phyloP scores from a whole-genome alignment of 169 alveolate genomes.

The Theileria luwenshuni region DNA sequence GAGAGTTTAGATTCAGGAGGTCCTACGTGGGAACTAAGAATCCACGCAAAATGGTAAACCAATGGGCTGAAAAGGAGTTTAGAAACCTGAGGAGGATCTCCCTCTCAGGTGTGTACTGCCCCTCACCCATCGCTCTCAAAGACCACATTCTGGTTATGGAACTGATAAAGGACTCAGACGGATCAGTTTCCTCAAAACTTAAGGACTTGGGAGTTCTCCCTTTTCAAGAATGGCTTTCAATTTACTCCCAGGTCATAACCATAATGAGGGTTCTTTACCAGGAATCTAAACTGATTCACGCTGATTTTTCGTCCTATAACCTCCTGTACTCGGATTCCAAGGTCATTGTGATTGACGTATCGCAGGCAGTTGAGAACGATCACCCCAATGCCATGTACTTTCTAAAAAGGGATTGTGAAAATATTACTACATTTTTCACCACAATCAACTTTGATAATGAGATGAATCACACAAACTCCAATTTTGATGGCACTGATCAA shows the following conservation, averaged over 20 bases:
- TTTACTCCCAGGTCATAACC: constrained; percentile 86
- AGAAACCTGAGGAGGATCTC: constrained; percentile 92
- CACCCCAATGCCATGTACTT: constrained; percentile 98
- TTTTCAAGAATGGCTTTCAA: constrained; percentile 72
- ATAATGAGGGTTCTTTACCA: constrained; percentile 90
- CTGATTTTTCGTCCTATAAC: constrained; percentile 98
- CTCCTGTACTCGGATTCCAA: constrained; percentile 82
- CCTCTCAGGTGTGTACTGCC: constrained; percentile 90
- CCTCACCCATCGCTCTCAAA: constrained; percentile 92
- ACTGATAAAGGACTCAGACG: constrained; percentile 87
- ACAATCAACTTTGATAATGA: constrained; percentile 47
- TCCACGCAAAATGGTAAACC: constrained; percentile 99
- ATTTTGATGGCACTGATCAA: not conserved
- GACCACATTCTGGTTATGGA: constrained; percentile 97
- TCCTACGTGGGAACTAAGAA: constrained; percentile 92
- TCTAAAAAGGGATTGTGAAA: constrained; percentile 96
- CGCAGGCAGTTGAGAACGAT: constrained; percentile 97
- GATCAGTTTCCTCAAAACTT: constrained; percentile 69
- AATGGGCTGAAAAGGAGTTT: constrained; percentile 99
- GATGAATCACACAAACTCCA: not conserved
- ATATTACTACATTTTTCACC: constrained; percentile 91
- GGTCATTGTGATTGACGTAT: constrained; percentile 95
- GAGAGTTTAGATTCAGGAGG: constrained; percentile 97
- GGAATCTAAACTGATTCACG: constrained; percentile 96
- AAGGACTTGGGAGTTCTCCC: constrained; percentile 63